Base-by-base conservation (phyloP, 2,329 filamentous ascomycete genomes). In the Paraphaeosphaeria minitans region DNA sequence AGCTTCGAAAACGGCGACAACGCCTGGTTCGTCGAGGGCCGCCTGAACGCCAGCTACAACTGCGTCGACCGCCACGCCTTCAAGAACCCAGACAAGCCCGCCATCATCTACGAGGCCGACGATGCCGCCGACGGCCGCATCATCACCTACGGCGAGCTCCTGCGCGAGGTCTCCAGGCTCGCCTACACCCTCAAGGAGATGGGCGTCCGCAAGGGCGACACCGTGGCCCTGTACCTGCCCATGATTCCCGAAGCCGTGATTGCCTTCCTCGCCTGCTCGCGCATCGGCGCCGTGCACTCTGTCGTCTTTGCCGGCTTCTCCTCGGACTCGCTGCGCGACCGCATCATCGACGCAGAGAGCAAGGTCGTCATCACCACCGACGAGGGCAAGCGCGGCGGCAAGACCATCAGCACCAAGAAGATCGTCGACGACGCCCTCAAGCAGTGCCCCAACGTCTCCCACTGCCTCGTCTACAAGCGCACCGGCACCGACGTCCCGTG, bases 301-400 rank as follows among this genome's bases (percentile, higher is more conserved):
- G 94, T 99, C 56, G 90, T 99, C 65, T 99, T 99, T 74, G 95
- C 95, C 56, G 95, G 95, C 60, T 99, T 99, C 85, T 97, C 93
- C 31, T 91, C 94, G 58, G 94, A 97, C 78, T 98, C 95, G 4
- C 87, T 99, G 50, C 90, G 94, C 65, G 95, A 99, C 79, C 93
- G 95, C 74, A 93, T 99, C 71, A 83, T 95, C 61, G 95, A 99
- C 75, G 94, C 91, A 59, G 82, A 92, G 68, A 94, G 90, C 77
- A 96, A 90, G 82, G 91, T 98, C 55, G 90, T 98, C 79, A 97
- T 99, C 75, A 99, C 95, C 60, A 90, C 92, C 1, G 95, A 99
- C 77, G 95, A 99, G 84, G 95, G 95, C 75, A 97, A 96, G 86
- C 92, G 95, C 72, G 95, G 95, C 70, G 95, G 95, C 77, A 99